Base-by-base conservation (phyloP, 2,329 filamentous ascomycete species). In the Cryoendolithus antarcticus region DNA sequence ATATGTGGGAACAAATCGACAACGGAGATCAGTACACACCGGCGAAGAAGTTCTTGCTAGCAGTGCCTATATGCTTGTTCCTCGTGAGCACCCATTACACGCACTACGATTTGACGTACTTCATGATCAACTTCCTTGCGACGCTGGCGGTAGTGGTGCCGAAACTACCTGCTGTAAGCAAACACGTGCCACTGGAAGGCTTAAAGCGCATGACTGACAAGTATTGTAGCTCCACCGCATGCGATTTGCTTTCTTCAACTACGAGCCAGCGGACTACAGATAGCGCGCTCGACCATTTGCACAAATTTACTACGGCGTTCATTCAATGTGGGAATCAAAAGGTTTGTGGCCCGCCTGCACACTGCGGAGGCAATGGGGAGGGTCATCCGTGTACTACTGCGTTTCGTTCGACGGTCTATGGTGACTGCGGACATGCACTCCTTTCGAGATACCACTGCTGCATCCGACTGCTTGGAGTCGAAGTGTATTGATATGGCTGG, bases 1-100 rank as follows among this genome's bases (percentile, higher is more conserved):
- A 96, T 69, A 96, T 98, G 91, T 98, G 91, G 91, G 91, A 98
- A 69, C 91, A 98, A 67, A 98, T 98, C 62, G 91, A 98, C 69
- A 93, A 96, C 56, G 91, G 91, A 34, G 91, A 91, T 53, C 91
- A 98, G 63, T 98, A 96, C 68, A 98, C 91, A 1, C 91, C 91
- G 3, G 85, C 91, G 49, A 98, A 98, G 72, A 98, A 98, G 65
- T 98, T 98, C 58, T 71, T 98, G 43, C 78, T 96, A 53, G 86
- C 82, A 55, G 89, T 96, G 28, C 91, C 91, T 30, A 93, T 98
- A 54, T 74, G 88, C 48, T 74, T 98, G 47, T 98, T 98, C 62
- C 74, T 98, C 40, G 71, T 96, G 54, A 96, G 89, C 73, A 98
- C 91, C 15, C 91, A 98, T 65, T 98, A 96, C 66, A 96, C 91